Percentiles rank a stretch among this genome's conserved stretches.
These are phyloP conservation scores for Sporisorium exsertum DNA, from an alignment of 1,284 basidiomycete species.

Conservation along the genomic window DNA sequence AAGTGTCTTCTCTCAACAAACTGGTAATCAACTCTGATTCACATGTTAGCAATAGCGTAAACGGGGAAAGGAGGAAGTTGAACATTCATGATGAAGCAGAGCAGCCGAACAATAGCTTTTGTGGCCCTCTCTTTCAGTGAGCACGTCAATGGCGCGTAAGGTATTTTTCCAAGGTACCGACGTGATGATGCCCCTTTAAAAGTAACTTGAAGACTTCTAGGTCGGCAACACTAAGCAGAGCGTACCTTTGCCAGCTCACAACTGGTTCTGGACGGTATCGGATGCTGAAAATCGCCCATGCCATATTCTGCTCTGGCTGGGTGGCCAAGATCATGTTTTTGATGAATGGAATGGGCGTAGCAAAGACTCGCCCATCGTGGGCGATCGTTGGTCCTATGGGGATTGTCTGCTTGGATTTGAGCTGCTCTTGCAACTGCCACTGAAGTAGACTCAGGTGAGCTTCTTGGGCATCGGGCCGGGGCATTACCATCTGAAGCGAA, in stretches of 20 bases:
- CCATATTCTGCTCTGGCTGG: neutral
- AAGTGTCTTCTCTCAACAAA: too few relatives aligned
- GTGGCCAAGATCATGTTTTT: neutral
- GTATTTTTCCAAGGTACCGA: neutral
- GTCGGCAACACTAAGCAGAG: neutral
- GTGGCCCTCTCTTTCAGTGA: neutral
- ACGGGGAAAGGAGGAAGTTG: too few relatives aligned
- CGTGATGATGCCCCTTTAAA: neutral
- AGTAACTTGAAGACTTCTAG: neutral
- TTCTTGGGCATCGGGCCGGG: neutral
- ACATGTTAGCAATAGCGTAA: too few relatives aligned
- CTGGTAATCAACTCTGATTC: too few relatives aligned
- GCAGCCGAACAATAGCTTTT: neutral
- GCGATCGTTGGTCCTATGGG: neutral
- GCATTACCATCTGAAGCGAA: neutral
- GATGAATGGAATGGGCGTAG: conserved; percentile 8
- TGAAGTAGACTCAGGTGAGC: conserved; percentile 10
- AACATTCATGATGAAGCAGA: neutral
- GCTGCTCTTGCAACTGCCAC: conserved; percentile 5
- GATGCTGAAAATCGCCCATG: conserved; percentile 14
- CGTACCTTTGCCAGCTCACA: conserved; percentile 16
- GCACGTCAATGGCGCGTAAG: neutral
- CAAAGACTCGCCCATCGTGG: conserved; percentile 8
- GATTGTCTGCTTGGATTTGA: conserved; percentile 4
- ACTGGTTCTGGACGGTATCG: neutral